phyloP scores from a whole-genome alignment of 1,284 basidiomycete genomes.

The Leccinum fuscescens region DNA sequence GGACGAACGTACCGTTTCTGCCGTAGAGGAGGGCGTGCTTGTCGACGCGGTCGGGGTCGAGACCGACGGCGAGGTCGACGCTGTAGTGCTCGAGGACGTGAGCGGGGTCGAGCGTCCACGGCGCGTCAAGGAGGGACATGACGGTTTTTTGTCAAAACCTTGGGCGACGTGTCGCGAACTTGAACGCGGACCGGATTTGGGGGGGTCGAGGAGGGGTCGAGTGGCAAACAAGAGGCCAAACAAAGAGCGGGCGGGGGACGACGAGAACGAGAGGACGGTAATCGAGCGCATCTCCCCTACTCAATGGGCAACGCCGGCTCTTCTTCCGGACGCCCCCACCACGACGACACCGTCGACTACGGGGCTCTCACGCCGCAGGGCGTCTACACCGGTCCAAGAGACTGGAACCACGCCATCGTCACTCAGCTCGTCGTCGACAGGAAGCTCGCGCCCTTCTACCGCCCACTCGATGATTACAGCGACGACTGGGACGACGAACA shows the following conservation, averaged over 20 bases:
- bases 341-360: constrained; percentile 78
- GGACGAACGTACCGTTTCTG: constrained; percentile 66
- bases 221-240: constrained; percentile 27
- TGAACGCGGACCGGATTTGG: background rate
- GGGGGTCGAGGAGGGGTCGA: constrained; percentile 24
- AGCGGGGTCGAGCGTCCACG: constrained; percentile 68
- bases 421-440: constrained; percentile 85
- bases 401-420: constrained; percentile 89
- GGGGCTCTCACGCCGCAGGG: constrained; percentile 87
- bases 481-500: constrained; percentile 83
- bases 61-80: constrained; percentile 55
- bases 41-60: constrained; percentile 58
- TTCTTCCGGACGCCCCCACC: constrained; percentile 63
- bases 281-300: constrained; percentile 3
- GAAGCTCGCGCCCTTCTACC: constrained; percentile 92
- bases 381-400: constrained; percentile 82
- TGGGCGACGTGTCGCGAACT: background rate
- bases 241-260: constrained; percentile 9
- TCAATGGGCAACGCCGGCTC: constrained; percentile 78
- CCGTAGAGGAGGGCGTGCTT: constrained; percentile 81
- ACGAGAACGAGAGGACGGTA: constrained; percentile 3
- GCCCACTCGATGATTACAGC: constrained; percentile 91
- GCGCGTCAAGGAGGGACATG: constrained; percentile 52
- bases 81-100: constrained; percentile 64
- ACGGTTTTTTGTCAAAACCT: background rate